Evolutionary conservation across 1,284 basidiomycete genomes (phyloP), one percentile per base, ranked within the genome.

Genomic region (Inonotus hispidus): DNA sequence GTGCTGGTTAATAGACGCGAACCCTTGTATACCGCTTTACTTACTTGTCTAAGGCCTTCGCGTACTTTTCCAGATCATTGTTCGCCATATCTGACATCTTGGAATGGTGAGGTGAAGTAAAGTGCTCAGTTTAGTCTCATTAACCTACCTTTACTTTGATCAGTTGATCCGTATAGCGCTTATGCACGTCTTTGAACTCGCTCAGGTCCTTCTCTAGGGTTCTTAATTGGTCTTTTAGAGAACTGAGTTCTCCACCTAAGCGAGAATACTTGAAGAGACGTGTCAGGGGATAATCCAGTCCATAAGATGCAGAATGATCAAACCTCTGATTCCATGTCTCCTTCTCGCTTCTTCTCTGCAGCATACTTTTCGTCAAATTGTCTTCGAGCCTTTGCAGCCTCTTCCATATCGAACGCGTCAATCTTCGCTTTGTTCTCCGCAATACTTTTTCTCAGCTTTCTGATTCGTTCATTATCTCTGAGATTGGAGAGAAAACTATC

Each of bases 71-170:
- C 58, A 99, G 75, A 73, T 98, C 95, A 62, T 85, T 90, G 72
- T 95, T 96, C 1, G 94, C 93, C 84, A 95, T 91, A 72, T 96
- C 93, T 35, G 93, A 90, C 75, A 95, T 92, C 93, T 93, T 64
- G 37, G 60, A 46, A 37, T 23, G 54, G 49, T 56, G 35, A 56
- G 58, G 13, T 25, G 37, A 8, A 4, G 53, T 13, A 66, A 35
- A 59, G 43, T n/a, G 35, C 23, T 32, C 35, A 50, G 1, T 35
- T 50, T 35, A 54, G 52, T 49, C 19, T 35, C 27, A 39, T 61
- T 41, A 38, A 50, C 73, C 55, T 66, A 92, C 93, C 82, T 98
- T 98, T 69, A 97, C 94, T 76, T 90, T 93, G 69, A 99, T 87
- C 55, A 98, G 79, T 71, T 98, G 95, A 64, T 91, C 87, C 16